Base-by-base conservation (phyloP, 495 filamentous ascomycete species). In the Aspergillus wentii region DNA sequence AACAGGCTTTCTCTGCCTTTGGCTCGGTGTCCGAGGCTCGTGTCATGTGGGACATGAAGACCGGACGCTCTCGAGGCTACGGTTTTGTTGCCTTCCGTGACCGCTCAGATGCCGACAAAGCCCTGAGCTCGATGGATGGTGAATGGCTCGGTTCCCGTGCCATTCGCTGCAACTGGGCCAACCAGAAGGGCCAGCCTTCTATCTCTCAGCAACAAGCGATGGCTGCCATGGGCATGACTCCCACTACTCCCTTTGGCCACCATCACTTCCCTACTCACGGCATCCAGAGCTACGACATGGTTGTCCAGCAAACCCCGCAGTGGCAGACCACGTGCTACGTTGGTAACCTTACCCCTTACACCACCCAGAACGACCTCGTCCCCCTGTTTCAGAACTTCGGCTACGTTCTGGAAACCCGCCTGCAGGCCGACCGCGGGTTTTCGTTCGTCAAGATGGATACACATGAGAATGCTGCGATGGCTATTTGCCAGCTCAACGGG, bases 11-110 rank as follows among this genome's bases (percentile, higher is more conserved):
- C 64, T 94, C 87, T 27, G 90, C 90, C 25, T 99, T 97, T 62
- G 92, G 92, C 8, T 85, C 80, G 3, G 90, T 99, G 22, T 97
- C 94, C n/a, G 92, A 99, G 66, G 92, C 92, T 41, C 88, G 92
- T 45, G 92, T 99, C 40, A 99, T 99, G 92, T 99, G 92, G 92
- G 92, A 99, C 57, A 99, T 99, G 92, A 99, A 99, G 75, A 99
- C 92, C 27, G 92, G 92, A 41, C 84, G 92, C 39, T 97, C 92
- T 33, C 85, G 92, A 46, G 92, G 92, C 33, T 99, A 99, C 53
- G 92, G 92, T 4, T 99, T 99, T 50, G 92, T 99, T 43, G 94
- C 92, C 29, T 99, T 95, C 78, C 83, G 92, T 40, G 92, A 99
- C 15, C 88, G 90, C 34, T 68, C 74, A 1, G 94, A 99, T 54